Conservation (phyloP, 2,329 filamentous ascomycete species). For the Malbranchea cinnamomea region DNA sequence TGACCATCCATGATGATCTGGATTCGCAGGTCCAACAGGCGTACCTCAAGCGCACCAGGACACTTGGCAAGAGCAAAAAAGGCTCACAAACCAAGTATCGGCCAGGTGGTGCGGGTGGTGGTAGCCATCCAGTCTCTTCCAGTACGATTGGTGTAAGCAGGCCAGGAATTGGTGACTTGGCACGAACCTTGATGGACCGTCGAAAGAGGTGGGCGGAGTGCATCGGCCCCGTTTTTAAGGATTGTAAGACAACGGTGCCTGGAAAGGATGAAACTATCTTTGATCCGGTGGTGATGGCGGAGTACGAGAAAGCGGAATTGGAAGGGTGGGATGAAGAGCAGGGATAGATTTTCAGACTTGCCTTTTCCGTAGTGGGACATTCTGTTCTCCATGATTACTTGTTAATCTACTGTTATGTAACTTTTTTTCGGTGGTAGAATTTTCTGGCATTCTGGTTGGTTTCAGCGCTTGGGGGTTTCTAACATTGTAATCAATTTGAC, state of each 20-base stretch:
- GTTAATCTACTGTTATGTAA: neutral
- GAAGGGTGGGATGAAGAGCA: conserved; percentile 71
- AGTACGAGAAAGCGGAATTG: conserved; percentile 58
- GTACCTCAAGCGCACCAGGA: conserved; percentile 89
- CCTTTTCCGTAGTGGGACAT: too few species aligned
- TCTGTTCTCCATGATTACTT: conserved; percentile 1
- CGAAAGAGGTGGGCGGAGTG: conserved; percentile 78
- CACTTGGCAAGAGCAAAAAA: conserved; percentile 87
- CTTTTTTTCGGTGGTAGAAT: neutral
- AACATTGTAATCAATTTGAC: too few species aligned
- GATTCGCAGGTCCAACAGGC: conserved; percentile 89
- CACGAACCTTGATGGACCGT: conserved; percentile 83
- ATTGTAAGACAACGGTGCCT: conserved; percentile 63
- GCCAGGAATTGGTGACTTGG: conserved; percentile 70
- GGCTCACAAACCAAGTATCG: conserved; percentile 47
- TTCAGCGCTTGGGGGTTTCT: too few species aligned
- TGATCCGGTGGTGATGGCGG: conserved; percentile 54
- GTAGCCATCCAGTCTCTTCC: conserved; percentile 39
- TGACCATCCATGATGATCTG: conserved; percentile 89
- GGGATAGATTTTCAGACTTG: conserved; percentile 36
- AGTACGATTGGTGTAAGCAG: conserved; percentile 30
- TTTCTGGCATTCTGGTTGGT: neutral
- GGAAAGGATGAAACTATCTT: conserved; percentile 58
- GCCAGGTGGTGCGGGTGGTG: conserved; percentile 56
- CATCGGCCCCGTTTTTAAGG: conserved; percentile 81